Conservation (phyloP, 495 filamentous ascomycete species). For the Penicillium manginii region DNA sequence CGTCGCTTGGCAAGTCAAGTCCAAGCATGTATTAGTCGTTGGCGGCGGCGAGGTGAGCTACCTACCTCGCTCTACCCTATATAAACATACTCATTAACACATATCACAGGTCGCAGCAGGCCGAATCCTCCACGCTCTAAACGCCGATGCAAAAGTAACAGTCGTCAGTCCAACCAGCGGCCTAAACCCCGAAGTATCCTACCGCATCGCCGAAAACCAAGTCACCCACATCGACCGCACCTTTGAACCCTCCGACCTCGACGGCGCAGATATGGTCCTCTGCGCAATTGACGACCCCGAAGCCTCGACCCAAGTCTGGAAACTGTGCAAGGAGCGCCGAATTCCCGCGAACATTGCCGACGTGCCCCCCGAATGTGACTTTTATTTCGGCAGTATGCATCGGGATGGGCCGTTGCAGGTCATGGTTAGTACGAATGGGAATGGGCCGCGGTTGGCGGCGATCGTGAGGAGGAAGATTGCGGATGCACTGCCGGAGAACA, state of each 20-base stretch:
- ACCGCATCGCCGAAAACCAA: constrained; percentile 72
- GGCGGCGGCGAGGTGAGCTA: constrained; percentile 85
- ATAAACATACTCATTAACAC: not conserved
- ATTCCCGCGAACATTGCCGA: constrained; percentile 96
- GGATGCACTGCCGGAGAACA: constrained; percentile 68
- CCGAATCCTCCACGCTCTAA: constrained; percentile 88
- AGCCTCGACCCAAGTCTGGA: constrained; percentile 85
- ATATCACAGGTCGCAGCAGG: constrained; percentile 82
- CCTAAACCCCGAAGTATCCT: constrained; percentile 84
- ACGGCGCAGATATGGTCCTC: constrained; percentile 81
- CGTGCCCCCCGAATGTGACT: constrained; percentile 95
- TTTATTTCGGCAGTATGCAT: constrained; percentile 96
- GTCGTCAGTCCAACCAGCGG: constrained; percentile 79
- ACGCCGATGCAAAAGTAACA: constrained; percentile 89
- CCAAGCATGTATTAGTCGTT: constrained; percentile 82
- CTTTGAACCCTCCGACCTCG: constrained; percentile 81
- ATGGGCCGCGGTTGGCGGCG: constrained; percentile 89
- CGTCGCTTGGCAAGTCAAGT: constrained; percentile 88
- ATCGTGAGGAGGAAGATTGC: constrained; percentile 86
- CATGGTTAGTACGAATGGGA: constrained; percentile 98
- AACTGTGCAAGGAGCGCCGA: constrained; percentile 80
- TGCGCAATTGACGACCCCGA: constrained; percentile 91
- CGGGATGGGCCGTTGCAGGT: constrained; percentile 94
- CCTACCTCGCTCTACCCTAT: not conserved
- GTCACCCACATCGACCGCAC: constrained; percentile 77